Evolutionary conservation across 2,329 filamentous ascomycete genomes (phyloP).

Genomic region (Scopulariopsis brevicaulis): DNA sequence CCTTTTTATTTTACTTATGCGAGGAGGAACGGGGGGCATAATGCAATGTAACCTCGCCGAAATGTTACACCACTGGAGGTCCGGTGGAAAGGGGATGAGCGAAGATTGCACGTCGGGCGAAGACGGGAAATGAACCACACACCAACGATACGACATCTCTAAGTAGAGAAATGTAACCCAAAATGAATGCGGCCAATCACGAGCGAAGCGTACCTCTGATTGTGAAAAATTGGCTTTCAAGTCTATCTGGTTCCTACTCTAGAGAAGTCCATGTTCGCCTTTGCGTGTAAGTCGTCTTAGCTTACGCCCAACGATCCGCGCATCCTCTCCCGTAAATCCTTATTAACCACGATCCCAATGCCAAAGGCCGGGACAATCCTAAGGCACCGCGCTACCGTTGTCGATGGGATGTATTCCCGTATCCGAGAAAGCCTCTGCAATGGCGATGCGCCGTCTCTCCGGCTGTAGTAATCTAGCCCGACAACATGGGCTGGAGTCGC

Average conservation of each 20-base stretch:
- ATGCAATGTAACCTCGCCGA: too few species aligned
- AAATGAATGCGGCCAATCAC: too few species aligned
- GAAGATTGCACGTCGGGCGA: too few species aligned
- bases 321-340: conserved; percentile 5
- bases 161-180: too few species aligned
- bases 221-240: not conserved
- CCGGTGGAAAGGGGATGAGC: too few species aligned
- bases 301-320: not conserved
- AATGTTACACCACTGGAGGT: too few species aligned
- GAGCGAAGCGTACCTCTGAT: too few species aligned
- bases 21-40: too few species aligned
- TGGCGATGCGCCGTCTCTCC: conserved; percentile 7
- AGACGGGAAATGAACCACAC: too few species aligned
- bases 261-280: not conserved
- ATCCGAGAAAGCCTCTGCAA: conserved; percentile 11
- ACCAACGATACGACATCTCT: too few species aligned
- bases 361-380: conserved; percentile 20
- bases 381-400: conserved; percentile 15
- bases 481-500: conserved; percentile 18
- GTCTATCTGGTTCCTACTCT: not conserved
- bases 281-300: not conserved
- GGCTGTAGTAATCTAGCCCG: conserved; percentile 12
- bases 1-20: too few species aligned
- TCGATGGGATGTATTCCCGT: conserved; percentile 12
- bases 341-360: conserved; percentile 16